A percentile compares a stretch with the other conserved stretches of the same genome.
phyloP scores from a whole-genome alignment of 2,329 filamentous ascomycete species.

The Colletotrichum sp. region DNA sequence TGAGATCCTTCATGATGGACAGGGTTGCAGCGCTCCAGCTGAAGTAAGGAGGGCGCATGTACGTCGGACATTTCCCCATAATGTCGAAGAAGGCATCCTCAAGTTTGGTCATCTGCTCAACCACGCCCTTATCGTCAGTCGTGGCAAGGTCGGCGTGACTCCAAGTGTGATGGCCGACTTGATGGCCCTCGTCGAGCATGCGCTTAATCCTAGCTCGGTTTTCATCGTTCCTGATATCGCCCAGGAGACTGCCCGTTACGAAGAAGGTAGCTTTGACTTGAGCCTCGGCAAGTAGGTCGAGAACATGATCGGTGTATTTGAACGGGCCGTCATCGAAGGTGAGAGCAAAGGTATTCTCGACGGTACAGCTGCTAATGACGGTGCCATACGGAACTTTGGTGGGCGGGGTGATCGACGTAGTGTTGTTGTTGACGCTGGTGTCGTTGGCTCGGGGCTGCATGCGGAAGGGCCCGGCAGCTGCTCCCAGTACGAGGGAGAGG shows the following conservation, averaged over 20 bases:
- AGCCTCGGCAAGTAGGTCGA: slow-evolving; percentile 38
- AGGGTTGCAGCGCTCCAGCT: background rate
- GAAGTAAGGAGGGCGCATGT: background rate
- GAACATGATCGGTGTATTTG: slow-evolving; percentile 42
- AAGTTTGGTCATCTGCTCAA: background rate
- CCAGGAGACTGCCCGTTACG: background rate
- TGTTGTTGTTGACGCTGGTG: background rate
- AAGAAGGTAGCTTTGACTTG: slow-evolving; percentile 39
- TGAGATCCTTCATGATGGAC: background rate
- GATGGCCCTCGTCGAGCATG: slow-evolving; percentile 2
- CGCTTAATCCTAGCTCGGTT: background rate
- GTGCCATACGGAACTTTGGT: background rate
- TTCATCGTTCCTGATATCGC: slow-evolving; percentile 33
- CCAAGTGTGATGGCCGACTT: slow-evolving; percentile 32
- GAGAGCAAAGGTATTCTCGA: slow-evolving; percentile 42
- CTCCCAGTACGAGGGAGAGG: background rate
- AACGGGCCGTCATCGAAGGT: slow-evolving; percentile 54
- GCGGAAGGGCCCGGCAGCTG: background rate
- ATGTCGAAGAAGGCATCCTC: background rate
- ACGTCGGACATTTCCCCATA: background rate
- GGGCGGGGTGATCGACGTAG: background rate
- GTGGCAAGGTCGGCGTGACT: slow-evolving; percentile 46
- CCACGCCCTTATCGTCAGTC: slow-evolving; percentile 35
- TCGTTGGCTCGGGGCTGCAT: background rate
- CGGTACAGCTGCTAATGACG: slow-evolving; percentile 28